These are phyloP conservation scores for Kuraishia floccosa DNA, from an alignment of 805 yeast species.

Conservation along the genomic window DNA sequence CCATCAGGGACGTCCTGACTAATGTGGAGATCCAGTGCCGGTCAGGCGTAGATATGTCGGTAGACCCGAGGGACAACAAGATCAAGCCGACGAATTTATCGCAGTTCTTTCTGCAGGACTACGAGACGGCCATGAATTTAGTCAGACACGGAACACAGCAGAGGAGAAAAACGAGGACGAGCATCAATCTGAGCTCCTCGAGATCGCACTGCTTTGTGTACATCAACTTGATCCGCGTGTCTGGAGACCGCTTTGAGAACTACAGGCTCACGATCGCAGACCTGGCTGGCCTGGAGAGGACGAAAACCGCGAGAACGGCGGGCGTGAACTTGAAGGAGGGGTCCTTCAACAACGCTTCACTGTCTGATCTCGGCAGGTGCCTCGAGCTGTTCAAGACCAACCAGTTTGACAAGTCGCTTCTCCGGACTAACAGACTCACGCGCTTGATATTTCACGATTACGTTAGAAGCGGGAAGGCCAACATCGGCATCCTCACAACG, in stretches of 20 bases:
- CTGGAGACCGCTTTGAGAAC: slow-evolving; percentile 12
- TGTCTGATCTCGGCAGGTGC: slow-evolving; percentile 39
- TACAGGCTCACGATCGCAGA: slow-evolving; percentile 37
- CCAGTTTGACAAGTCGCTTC: slow-evolving; percentile 25
- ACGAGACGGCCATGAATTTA: slow-evolving; percentile 22
- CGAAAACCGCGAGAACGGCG: slow-evolving; percentile 29
- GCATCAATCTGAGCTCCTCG: slow-evolving; percentile 29
- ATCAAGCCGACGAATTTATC: slow-evolving; percentile 30
- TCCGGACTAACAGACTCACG: slow-evolving; percentile 37
- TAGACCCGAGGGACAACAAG: slow-evolving; percentile 30
- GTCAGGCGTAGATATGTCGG: slow-evolving; percentile 25
- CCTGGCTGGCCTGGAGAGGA: slow-evolving; percentile 39
- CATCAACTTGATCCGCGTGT: slow-evolving; percentile 20
- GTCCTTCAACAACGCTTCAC: slow-evolving; percentile 33
- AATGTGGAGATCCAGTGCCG: slow-evolving; percentile 12
- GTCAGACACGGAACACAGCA: slow-evolving; percentile 24
- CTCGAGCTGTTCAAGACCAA: slow-evolving; percentile 26
- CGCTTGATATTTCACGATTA: slow-evolving; percentile 36
- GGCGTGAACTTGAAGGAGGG: slow-evolving; percentile 36
- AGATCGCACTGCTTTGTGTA: slow-evolving; percentile 42
- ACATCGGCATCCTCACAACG: slow-evolving; percentile 22
- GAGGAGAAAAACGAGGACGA: slow-evolving; percentile 29
- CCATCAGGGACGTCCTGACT: slow-evolving; percentile 24
- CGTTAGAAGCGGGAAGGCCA: slow-evolving; percentile 16
- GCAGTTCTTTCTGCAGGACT: slow-evolving; percentile 23